Evolutionary conservation across 148 eudicot genomes (phyloP).

Genomic region (Camellia lanceoleosa): DNA sequence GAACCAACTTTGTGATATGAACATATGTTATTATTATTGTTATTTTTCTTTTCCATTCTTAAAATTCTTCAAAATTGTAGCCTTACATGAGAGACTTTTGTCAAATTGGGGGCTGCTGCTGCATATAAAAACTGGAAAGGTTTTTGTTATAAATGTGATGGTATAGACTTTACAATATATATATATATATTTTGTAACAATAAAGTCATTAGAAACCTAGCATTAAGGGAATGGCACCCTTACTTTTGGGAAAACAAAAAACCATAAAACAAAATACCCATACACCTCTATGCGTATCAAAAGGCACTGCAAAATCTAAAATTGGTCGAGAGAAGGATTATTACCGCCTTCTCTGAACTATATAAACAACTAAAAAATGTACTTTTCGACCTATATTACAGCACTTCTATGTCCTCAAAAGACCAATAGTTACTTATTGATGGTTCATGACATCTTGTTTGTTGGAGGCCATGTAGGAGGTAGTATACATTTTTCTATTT

Average conservation of each 20-base stretch:
- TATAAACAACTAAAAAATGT: too few relatives aligned
- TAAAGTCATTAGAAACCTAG: too few relatives aligned
- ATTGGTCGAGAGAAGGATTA: too few relatives aligned
- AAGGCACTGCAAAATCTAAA: too few relatives aligned
- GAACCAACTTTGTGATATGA: not conserved
- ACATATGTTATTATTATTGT: not conserved
- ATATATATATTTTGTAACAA: too few relatives aligned
- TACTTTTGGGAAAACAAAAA: too few relatives aligned
- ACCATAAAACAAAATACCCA: too few relatives aligned
- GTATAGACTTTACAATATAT: not conserved
- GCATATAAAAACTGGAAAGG: not conserved
- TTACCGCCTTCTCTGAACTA: too few relatives aligned
- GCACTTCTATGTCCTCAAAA: not conserved
- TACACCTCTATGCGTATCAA: too few relatives aligned
- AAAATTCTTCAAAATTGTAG: not conserved
- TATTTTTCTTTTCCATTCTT: not conserved
- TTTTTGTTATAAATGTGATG: not conserved
- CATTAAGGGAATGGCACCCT: too few relatives aligned
- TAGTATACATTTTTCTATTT: not conserved
- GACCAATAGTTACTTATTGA: not conserved
- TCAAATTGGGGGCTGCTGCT: not conserved
- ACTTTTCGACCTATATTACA: not conserved
- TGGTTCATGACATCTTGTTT: not conserved
- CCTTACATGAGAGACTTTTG: not conserved
- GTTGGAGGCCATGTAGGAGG: not conserved